Evolutionary conservation across 2,329 filamentous ascomycete genomes (phyloP).

Genomic region (Cercospora berteroae): DNA sequence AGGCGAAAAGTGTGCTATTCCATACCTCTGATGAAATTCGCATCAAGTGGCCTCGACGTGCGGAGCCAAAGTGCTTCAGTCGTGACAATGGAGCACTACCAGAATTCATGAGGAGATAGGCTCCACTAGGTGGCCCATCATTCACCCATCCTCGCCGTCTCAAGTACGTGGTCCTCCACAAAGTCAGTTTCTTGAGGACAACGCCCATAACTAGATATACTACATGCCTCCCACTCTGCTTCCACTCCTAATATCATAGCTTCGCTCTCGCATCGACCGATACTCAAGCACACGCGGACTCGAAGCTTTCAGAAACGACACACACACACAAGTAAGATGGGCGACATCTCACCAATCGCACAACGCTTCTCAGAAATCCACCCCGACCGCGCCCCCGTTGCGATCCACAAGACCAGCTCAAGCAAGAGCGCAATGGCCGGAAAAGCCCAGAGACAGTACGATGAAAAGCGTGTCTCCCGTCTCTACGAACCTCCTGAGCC

Average conservation of each 20-base stretch:
- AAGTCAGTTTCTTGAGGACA: not conserved
- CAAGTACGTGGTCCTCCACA: not conserved
- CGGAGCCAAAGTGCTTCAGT: not conserved
- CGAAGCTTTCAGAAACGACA: not conserved
- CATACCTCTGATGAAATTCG: not conserved
- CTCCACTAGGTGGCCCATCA: not conserved
- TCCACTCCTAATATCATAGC: not conserved
- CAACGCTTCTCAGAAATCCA: not conserved
- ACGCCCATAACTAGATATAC: not conserved
- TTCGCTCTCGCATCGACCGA: not conserved
- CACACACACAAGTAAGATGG: not conserved
- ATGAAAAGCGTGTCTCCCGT: not conserved
- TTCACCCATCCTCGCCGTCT: not conserved
- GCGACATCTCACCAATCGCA: not conserved
- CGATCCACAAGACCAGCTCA: not conserved
- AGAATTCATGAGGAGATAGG: too few relatives aligned
- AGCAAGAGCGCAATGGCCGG: not conserved
- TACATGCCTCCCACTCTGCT: not conserved
- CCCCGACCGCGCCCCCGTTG: not conserved
- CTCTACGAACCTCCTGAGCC: not conserved
- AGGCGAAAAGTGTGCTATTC: not conserved
- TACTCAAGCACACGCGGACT: not conserved
- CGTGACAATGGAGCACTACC: too few relatives aligned
- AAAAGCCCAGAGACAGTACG: not conserved
- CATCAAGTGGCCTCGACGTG: not conserved